Conservation (phyloP, 1,284 basidiomycete species). For the Stygiomarasmius scandens region DNA sequence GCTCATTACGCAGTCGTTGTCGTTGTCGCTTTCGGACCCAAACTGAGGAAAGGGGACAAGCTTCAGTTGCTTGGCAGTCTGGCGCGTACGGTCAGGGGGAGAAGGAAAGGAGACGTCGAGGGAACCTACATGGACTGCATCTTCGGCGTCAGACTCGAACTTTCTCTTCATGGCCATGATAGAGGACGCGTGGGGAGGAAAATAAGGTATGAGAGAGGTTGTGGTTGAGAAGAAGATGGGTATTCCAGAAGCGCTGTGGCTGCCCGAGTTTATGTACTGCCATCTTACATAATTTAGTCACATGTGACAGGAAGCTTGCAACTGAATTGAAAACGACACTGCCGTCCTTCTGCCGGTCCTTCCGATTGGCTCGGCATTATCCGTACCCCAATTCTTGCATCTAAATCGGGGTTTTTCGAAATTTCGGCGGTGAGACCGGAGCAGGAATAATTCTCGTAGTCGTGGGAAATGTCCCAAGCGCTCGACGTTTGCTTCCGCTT, state of each 20-base stretch:
- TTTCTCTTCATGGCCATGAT: conserved; percentile 75
- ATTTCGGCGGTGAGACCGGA: not conserved
- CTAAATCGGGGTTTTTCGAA: not conserved
- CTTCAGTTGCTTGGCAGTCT: conserved; percentile 71
- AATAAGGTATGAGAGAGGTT: conserved; percentile 12
- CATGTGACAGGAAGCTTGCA: not conserved
- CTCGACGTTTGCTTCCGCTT: not conserved
- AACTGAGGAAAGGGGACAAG: conserved; percentile 71
- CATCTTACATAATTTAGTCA: not conserved
- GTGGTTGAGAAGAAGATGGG: not conserved
- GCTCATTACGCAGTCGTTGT: conserved; percentile 62
- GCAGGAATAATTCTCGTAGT: not conserved
- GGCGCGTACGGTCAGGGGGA: conserved; percentile 6
- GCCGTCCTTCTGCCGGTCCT: conserved; percentile 17
- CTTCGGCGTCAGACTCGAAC: conserved; percentile 59
- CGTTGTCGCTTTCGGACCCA: conserved; percentile 62
- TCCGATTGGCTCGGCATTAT: conserved; percentile 33
- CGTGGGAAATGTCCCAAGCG: too few species aligned
- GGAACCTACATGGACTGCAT: conserved; percentile 41
- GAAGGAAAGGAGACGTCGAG: not conserved
- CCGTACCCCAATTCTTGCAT: conserved; percentile 33
- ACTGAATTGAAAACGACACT: not conserved
- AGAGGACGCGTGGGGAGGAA: conserved; percentile 25
- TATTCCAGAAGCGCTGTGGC: too few species aligned
- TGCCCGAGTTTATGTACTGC: not conserved